Conservation (phyloP, 805 yeast genomes). For the Kluyveromyces starmeri region DNA sequence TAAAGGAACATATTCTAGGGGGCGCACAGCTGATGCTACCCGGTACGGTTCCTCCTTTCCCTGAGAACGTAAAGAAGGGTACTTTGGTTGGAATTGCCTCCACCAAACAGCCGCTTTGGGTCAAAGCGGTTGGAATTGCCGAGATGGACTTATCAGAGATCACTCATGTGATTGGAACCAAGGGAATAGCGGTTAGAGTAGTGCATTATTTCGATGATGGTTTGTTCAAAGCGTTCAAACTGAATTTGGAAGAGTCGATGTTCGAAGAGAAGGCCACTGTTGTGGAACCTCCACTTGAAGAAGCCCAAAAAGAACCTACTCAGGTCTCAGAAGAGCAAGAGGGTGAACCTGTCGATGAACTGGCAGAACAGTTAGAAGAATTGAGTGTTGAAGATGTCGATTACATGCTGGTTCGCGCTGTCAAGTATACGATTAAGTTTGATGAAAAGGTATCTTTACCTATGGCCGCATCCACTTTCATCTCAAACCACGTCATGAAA, state of each 20-base stretch:
- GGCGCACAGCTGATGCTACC: conserved; percentile 83
- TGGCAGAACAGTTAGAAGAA: conserved; percentile 32
- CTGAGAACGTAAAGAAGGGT: conserved; percentile 39
- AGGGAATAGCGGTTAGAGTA: conserved; percentile 73
- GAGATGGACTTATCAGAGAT: conserved; percentile 41
- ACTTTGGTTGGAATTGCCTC: conserved; percentile 64
- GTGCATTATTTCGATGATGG: conserved; percentile 64
- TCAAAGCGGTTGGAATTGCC: conserved; percentile 60
- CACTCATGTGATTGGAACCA: conserved; percentile 45
- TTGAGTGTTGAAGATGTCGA: conserved; percentile 62
- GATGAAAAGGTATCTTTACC: conserved; percentile 50
- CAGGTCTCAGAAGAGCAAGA: conserved; percentile 7
- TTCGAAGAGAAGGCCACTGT: conserved; percentile 36
- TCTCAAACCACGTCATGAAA: conserved; percentile 57
- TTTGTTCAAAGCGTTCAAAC: conserved; percentile 43
- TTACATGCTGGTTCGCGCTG: conserved; percentile 59
- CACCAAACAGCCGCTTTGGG: conserved; percentile 48
- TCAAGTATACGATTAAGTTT: conserved; percentile 57
- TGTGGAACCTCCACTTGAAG: conserved; percentile 6
- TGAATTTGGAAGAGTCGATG: conserved; percentile 31
- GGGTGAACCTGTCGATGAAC: conserved; percentile 14
- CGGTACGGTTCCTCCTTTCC: conserved; percentile 56
- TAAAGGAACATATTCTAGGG: conserved; percentile 47
- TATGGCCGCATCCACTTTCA: conserved; percentile 61
- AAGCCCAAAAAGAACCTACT: conserved; percentile 6